Percentiles rank a stretch among this genome's conserved stretches.
phyloP scores from a whole-genome alignment of 768 basidiomycete genomes.

The Lactarius akahatsu region DNA sequence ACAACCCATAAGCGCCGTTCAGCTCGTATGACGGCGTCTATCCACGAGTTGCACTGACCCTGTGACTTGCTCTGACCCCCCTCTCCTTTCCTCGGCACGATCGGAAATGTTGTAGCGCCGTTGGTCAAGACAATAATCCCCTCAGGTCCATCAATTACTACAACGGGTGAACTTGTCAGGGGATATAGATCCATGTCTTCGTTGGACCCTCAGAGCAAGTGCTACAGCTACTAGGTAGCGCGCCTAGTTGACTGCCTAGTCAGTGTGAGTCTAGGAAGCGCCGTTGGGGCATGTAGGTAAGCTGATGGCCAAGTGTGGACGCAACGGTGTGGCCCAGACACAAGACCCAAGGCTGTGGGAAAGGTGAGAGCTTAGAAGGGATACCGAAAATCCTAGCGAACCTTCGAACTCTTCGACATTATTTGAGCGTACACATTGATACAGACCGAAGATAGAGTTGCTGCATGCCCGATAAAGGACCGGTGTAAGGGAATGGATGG shows the following conservation, averaged over 20 bases:
- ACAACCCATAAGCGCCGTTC: slow-evolving; percentile 5
- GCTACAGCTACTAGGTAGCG: neutral
- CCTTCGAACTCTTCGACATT: neutral
- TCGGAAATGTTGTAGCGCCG: neutral
- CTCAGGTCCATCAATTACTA: neutral
- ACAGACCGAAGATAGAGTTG: neutral
- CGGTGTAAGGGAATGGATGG: neutral
- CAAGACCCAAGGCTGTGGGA: neutral
- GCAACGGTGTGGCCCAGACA: neutral
- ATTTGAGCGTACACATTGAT: neutral
- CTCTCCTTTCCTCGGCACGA: neutral
- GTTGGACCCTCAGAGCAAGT: neutral
- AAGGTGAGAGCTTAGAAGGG: neutral
- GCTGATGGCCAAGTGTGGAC: neutral
- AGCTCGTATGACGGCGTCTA: neutral
- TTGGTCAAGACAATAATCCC: neutral
- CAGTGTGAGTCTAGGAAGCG: neutral
- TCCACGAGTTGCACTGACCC: neutral
- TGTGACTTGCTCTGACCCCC: slow-evolving; percentile 3
- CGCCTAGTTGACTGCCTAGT: slow-evolving; percentile 7
- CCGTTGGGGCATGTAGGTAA: neutral
- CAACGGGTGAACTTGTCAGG: slow-evolving; percentile 2
- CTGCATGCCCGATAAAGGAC: neutral
- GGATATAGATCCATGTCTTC: neutral
- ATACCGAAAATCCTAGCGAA: neutral